Evolutionary conservation across 495 filamentous ascomycete genomes (phyloP), one percentile per base, ranked within the genome.

Genomic region (Annulohypoxylon stygium): DNA sequence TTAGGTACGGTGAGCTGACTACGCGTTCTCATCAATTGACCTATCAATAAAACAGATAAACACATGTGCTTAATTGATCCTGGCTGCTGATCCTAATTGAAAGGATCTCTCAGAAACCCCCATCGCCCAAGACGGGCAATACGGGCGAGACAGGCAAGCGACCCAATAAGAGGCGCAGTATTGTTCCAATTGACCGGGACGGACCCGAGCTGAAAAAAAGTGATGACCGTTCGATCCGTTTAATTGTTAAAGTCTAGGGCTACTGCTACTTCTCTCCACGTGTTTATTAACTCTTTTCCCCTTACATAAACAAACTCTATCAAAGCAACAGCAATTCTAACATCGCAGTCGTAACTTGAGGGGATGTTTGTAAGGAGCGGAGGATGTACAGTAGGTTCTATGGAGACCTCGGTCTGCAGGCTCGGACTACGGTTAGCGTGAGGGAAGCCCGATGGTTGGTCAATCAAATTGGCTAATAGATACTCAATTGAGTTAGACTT

Each of bases 81-180:
- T 54, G 45, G 36, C 33, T n/a, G 71, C 14, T 51, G 65, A 73
- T 73, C 71, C 47, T 62, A 58, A 65, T 74, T 53, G 50, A 57
- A 64, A 69, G 55, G 54, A 71, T 61, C 36, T 16, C 63, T 16
- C 12, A 45, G 14, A 14, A n/a, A 18, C 43, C 16, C 43, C 43
- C 43, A 65, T 53, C 6, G 37, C 51, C 25, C 5, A 61, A 55
- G 12, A 25, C 2, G 47, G 51, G 23, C 55, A 30, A 30, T 0
- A 30, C 2, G 30, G 30, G 5, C 5, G 30, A 50, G 8, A 25
- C 2, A 47, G 51, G 23, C 55, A 41, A 33, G n/a, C 12, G 37
- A 57, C 39, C 71, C 71, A 74, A 74, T 74, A 62, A 69, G 66
- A 66, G 23, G 45, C 71, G 39, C 39, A 62, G 54, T 36, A 41